These are phyloP conservation scores for Mycena polygramma DNA, from an alignment of 768 basidiomycete species.

Conservation along the genomic window DNA sequence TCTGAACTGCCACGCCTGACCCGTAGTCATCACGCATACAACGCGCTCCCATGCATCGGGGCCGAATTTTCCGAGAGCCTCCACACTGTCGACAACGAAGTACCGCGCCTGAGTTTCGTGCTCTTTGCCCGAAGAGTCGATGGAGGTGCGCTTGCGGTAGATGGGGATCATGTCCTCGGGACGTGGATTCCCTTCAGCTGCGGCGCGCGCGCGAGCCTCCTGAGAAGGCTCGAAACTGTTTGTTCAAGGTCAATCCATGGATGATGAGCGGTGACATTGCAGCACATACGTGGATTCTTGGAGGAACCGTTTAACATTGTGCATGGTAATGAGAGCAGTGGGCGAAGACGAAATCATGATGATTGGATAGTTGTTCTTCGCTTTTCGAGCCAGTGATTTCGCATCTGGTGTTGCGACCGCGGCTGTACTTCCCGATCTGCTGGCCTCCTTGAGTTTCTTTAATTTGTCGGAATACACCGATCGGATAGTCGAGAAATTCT, in stretches of 20 bases:
- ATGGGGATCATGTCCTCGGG: slow-evolving; percentile 91
- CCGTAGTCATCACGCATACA: slow-evolving; percentile 97
- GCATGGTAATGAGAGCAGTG: slow-evolving; percentile 96
- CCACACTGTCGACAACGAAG: slow-evolving; percentile 92
- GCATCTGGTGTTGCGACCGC: slow-evolving; percentile 62
- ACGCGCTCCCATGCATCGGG: slow-evolving; percentile 97
- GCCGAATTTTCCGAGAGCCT: slow-evolving; percentile 93
- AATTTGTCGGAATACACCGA: slow-evolving; percentile 79
- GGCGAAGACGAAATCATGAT: slow-evolving; percentile 98
- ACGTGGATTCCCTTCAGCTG: slow-evolving; percentile 77
- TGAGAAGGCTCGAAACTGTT: slow-evolving; percentile 80
- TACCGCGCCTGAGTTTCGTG: slow-evolving; percentile 72
- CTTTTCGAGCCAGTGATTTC: slow-evolving; percentile 77
- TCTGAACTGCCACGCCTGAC: slow-evolving; percentile 98
- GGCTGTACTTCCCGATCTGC: slow-evolving; percentile 61
- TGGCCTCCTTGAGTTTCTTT: slow-evolving; percentile 80
- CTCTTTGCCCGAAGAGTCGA: slow-evolving; percentile 75
- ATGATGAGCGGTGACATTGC: slow-evolving; percentile 2
- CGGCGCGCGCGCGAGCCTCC: slow-evolving; percentile 76
- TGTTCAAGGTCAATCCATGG: not conserved
- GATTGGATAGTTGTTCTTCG: slow-evolving; percentile 89
- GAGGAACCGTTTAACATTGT: slow-evolving; percentile 95
- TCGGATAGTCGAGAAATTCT: slow-evolving; percentile 87
- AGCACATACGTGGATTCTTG: slow-evolving; percentile 83
- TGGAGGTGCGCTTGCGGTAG: slow-evolving; percentile 83